Evolutionary conservation across 306 rosid species (phyloP), one percentile per base, ranked within the genome.

Genomic region (Quercus variabilis): DNA sequence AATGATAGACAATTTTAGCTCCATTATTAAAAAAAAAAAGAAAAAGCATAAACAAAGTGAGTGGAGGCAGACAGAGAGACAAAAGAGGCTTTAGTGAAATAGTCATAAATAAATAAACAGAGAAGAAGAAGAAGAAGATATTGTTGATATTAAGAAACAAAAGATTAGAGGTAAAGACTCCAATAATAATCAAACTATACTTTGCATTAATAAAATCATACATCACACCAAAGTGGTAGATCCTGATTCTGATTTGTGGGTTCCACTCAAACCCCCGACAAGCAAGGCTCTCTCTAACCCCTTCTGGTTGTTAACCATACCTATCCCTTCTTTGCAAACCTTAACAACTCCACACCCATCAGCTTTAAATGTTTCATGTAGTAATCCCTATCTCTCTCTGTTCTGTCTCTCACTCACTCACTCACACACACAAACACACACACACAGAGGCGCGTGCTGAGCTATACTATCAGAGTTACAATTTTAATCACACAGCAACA

Each of bases 181-280:
- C 60, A 84, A 74, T 76, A 81, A 77, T 77, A 69, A 86, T 79
- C 43, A 60, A 41, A 41, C 46, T 41, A 41, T 41, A 41, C 46
- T 41, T 80, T 78, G 58, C 78, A 76, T 87, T 79, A 71, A 92
- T 74, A 87, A 76, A 91, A 80, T 91, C 84, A 87, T 87, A 87
- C 80, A 88, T 85, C 88, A 87, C 91, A 87, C 89, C 85, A 76
- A 82, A 78, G 89, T 3, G 14, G 62, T 80, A 85, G 93, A 92
- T 93, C 90, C 90, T 82, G 91, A 83, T 90, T 85, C 94, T 87
- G 97, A 92, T 92, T 83, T 94, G 93, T 90, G 94, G 92, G 97
- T 85, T 89, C 91, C 75, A 80, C 85, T 38, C 72, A 79, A 83
- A 41, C 11, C 46, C 85, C 94, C 90, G 81, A 89, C 87, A 88